Evolutionary conservation across 371 early-diverging fungal species (phyloP), one percentile per base, ranked within the genome.

Genomic region (Apophysomyces ossiformis): DNA sequence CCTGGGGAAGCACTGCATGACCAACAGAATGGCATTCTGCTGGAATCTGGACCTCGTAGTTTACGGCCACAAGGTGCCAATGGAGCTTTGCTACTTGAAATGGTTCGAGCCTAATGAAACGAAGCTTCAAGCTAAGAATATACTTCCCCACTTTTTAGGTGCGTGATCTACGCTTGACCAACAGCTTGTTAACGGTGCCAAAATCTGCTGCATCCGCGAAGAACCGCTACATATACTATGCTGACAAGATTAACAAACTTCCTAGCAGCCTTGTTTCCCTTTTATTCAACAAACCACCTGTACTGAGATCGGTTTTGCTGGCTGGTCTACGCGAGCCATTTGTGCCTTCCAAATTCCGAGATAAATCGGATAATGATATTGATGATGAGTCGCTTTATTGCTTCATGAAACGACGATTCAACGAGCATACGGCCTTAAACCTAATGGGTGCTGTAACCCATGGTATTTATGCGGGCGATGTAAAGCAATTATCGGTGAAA

Each of bases 381-480:
- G 75, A 72, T 11, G 82, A 81, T 60, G 82, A 81, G 37, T 75
- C 82, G 6, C 61, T 82, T 43, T 87, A 89, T 73, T 70, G 69
- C 35, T 93, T 97, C 73, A 77, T 93, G 3, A 64, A 78, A 15
- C 82, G 95, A n/a, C 82, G 97, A 6, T 94, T 98, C 69, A 88
- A 91, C n/a, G 57, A 86, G 81, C 32, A 67, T 77, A 69, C 67
- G 64, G 56, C 70, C 12, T 57, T 70, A 32, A 67, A 76, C 62
- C 56, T 98, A 62, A 86, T 96, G 32, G 93, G 95, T 26, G 95
- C 96, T 2, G 76, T 96, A 43, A 85, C 95, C 38, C 96, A 95
- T 68, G 98, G 98, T 0, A 93, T 97, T 50, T 97, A 96, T 78
- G 97, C 96, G 0, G 96, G 96, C 0, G 93, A 97, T 72, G 80